A percentile compares a stretch with the other conserved stretches of the same genome.
Conservation (phyloP, 2,329 filamentous ascomycete genomes). For the Apiospora saccharicola region DNA sequence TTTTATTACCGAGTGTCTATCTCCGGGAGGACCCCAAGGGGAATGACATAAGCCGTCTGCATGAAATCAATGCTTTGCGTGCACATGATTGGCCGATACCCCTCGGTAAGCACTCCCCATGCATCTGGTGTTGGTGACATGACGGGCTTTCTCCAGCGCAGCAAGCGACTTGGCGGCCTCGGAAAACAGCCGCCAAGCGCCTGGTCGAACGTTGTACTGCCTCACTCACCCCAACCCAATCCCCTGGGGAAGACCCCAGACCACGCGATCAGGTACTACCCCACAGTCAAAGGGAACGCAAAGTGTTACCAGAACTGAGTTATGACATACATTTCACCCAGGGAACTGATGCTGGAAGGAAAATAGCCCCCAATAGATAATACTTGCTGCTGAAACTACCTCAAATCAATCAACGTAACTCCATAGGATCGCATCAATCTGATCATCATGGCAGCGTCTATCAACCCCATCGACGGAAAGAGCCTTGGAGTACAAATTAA, state of each 20-base stretch:
- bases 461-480: not conserved
- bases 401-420: not conserved
- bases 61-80: not conserved
- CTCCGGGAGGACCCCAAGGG: not conserved
- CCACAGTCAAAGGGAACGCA: not conserved
- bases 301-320: not conserved
- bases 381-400: not conserved
- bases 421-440: not conserved
- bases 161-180: not conserved
- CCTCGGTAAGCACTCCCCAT: not conserved
- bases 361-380: too few relatives aligned
- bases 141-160: not conserved
- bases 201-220: not conserved
- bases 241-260: not conserved
- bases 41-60: not conserved
- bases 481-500: not conserved
- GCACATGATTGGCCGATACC: not conserved
- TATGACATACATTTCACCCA: not conserved
- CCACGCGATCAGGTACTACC: not conserved
- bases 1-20: not conserved
- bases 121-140: not conserved
- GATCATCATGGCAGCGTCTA: not conserved
- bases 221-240: not conserved
- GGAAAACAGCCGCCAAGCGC: not conserved
- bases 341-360: not conserved